Conservation (phyloP, 257 asterid species). For the Primulina eburnea region DNA sequence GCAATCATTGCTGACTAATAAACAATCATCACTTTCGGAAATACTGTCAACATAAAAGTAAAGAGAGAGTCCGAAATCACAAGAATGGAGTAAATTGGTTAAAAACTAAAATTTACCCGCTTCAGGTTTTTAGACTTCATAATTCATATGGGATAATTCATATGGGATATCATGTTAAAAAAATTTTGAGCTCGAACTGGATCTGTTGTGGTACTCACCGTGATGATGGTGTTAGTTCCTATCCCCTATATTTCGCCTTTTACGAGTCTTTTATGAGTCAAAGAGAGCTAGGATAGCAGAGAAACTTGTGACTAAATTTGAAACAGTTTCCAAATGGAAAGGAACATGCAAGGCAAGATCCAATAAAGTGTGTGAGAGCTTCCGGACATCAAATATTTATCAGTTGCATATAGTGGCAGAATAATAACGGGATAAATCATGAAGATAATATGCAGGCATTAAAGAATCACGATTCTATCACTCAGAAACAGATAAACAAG, state of each 20-base stretch:
- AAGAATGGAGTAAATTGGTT: neutral
- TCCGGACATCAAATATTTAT: neutral
- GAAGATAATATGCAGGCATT: neutral
- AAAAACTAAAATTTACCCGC: neutral
- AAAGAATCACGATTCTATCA: neutral
- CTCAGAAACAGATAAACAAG: slow-evolving; percentile 12
- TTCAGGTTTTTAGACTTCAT: neutral
- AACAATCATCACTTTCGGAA: slow-evolving; percentile 30
- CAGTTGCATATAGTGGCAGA: neutral
- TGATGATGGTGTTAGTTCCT: too few relatives aligned
- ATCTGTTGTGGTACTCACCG: neutral
- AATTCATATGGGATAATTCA: neutral
- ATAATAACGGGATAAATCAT: neutral
- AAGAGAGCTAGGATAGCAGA: too few relatives aligned
- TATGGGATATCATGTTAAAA: neutral
- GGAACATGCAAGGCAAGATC: neutral
- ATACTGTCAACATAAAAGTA: neutral
- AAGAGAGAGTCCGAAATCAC: neutral
- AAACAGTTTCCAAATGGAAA: too few relatives aligned
- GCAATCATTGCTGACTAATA: slow-evolving; percentile 31
- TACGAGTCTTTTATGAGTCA: too few relatives aligned
- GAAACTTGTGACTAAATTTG: too few relatives aligned
- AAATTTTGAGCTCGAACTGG: neutral
- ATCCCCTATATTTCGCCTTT: too few relatives aligned
- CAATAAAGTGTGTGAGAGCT: neutral